These are phyloP conservation scores for Scedosporium boydii DNA, from an alignment of 2,329 filamentous ascomycete genomes.

Conservation along the genomic window DNA sequence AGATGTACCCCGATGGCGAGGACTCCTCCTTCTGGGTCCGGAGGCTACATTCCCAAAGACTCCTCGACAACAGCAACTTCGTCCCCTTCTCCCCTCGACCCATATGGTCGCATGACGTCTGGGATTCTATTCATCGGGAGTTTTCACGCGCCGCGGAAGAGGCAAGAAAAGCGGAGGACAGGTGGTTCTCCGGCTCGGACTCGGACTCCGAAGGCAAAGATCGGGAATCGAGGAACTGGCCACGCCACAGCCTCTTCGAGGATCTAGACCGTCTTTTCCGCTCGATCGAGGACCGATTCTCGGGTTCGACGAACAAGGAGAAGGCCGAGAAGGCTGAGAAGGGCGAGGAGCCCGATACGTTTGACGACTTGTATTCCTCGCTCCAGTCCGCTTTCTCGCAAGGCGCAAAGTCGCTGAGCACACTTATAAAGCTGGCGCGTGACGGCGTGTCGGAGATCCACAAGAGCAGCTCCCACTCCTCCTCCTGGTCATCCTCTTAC, in stretches of 20 bases:
- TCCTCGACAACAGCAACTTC: constrained; percentile 23
- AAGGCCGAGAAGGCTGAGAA: not conserved
- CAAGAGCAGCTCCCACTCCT: not conserved
- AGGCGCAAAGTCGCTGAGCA: constrained; percentile 29
- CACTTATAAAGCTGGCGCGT: constrained; percentile 23
- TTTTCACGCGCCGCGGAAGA: constrained; percentile 18
- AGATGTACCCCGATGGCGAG: constrained; percentile 29
- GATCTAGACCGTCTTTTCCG: constrained; percentile 2
- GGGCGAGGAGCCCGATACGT: constrained; percentile 19
- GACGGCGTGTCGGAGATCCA: constrained; percentile 2
- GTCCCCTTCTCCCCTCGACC: constrained; percentile 13
- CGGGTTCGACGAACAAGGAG: not conserved
- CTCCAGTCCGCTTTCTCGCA: constrained; percentile 27
- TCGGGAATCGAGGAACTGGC: not conserved
- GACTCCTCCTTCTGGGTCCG: constrained; percentile 32
- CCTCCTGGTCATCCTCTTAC: not conserved
- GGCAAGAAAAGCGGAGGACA: constrained; percentile 16
- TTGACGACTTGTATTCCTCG: constrained; percentile 31
- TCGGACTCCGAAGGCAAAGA: constrained; percentile 10
- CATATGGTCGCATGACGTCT: constrained; percentile 14
- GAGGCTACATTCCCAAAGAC: constrained; percentile 25
- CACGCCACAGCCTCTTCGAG: constrained; percentile 4
- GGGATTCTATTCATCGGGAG: constrained; percentile 20
- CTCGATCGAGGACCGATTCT: constrained; percentile 2
- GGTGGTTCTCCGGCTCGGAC: constrained; percentile 6